Evolutionary conservation across 2,329 filamentous ascomycete genomes (phyloP).

Genomic region (Pestalotiopsis sp.): DNA sequence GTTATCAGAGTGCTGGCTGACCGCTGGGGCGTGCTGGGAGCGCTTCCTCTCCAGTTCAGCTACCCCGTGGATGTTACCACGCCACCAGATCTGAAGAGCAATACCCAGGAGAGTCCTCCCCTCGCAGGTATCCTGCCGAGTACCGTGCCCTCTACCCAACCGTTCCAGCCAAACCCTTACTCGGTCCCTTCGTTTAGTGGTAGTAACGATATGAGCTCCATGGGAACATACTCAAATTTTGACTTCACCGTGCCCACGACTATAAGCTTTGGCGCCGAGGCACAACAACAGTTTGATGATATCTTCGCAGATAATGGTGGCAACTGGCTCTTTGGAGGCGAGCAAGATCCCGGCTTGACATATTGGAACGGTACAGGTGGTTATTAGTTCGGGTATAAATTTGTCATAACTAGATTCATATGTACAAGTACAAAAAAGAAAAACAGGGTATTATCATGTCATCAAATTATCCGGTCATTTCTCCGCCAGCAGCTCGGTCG

Average conservation of each 20-base stretch:
- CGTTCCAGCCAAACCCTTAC: not conserved
- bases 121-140: not conserved
- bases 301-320: not conserved
- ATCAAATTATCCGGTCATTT: not conserved
- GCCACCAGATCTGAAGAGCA: not conserved
- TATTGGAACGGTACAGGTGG: not conserved
- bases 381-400: not conserved
- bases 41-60: conserved; percentile 5
- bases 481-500: not conserved
- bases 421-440: not conserved
- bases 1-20: conserved; percentile 7
- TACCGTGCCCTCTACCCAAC: not conserved
- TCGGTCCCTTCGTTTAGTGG: not conserved
- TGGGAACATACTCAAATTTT: not conserved
- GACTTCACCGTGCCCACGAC: not conserved
- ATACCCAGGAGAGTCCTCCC: not conserved
- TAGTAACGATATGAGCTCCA: not conserved
- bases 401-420: not conserved
- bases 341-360: not conserved
- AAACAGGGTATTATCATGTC: not conserved
- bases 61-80: not conserved
- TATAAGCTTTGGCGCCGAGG: not conserved
- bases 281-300: not conserved
- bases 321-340: not conserved
- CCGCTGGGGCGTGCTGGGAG: conserved; percentile 5